Conservation (phyloP, 345 rosid genomes). For the Reutealis trisperma region DNA sequence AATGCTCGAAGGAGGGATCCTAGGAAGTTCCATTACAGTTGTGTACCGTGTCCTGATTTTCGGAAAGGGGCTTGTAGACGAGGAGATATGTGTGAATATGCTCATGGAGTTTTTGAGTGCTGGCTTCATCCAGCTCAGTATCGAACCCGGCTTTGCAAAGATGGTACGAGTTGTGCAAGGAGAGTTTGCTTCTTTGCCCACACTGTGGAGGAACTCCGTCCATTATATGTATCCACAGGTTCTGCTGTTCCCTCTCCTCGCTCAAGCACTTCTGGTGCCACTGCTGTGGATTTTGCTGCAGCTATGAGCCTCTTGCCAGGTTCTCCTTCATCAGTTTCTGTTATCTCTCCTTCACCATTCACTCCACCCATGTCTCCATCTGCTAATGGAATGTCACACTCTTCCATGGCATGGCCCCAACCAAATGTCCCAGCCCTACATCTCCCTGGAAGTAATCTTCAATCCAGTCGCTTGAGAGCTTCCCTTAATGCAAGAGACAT, state of each 20-base stretch:
- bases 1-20: conserved; percentile 98
- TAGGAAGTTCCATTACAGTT: conserved; percentile 92
- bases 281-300: conserved; percentile 32
- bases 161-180: conserved; percentile 79
- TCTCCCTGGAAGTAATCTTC: conserved; percentile 33
- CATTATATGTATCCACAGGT: conserved; percentile 83
- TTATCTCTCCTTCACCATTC: conserved; percentile 71
- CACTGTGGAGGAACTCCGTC: conserved; percentile 84
- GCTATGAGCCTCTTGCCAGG: conserved; percentile 30
- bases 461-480: conserved; percentile 35
- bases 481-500: conserved; percentile 48
- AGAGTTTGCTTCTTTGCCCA: conserved; percentile 97
- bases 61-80: conserved; percentile 93
- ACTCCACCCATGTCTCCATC: conserved; percentile 93
- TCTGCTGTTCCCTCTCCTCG: conserved; percentile 78
- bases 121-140: conserved; percentile 99
- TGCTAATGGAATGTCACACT: conserved; percentile 32
- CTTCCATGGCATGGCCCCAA: conserved; percentile 30
- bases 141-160: conserved; percentile 88
- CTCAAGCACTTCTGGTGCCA: conserved; percentile 20
- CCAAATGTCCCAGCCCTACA: conserved; percentile 32
- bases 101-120: conserved; percentile 97
- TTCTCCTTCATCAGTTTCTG: conserved; percentile 28
- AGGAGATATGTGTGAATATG: conserved; percentile 96
- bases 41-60: conserved; percentile 96